These are phyloP conservation scores for Gracilariopsis chorda DNA, from an alignment of 23 red algal species.

Conservation along the genomic window DNA sequence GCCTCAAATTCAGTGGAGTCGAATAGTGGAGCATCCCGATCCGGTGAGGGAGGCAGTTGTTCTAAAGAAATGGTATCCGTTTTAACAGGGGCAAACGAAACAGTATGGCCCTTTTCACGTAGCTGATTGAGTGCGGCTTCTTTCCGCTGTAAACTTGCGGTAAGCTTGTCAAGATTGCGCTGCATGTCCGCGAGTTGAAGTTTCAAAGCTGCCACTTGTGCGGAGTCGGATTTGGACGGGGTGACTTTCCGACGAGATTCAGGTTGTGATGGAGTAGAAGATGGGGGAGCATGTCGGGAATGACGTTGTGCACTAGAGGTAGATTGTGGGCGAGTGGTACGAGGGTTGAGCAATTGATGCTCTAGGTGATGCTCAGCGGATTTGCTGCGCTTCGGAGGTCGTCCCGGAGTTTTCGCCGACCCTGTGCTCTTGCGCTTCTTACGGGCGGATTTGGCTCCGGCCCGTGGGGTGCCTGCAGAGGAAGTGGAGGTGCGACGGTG, in stretches of 20 bases:
- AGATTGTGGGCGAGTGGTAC: too few species aligned
- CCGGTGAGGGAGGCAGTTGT: neutral
- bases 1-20: neutral
- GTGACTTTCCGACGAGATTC: too few species aligned
- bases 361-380: neutral
- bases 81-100: neutral
- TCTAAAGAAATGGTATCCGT: neutral
- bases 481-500: neutral
- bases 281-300: too few species aligned
- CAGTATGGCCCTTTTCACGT: neutral
- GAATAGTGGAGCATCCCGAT: neutral
- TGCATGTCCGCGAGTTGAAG: neutral
- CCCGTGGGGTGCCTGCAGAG: neutral
- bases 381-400: neutral
- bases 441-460: neutral
- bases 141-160: neutral
- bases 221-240: neutral
- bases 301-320: too few species aligned
- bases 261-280: too few species aligned
- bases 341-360: neutral
- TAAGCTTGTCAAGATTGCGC: conserved; percentile 2
- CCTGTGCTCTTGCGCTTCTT: neutral
- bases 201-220: neutral
- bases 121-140: neutral
- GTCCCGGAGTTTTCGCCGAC: neutral